Conservation (phyloP, 2,329 filamentous ascomycete species). For the Diaporthe destruens region DNA sequence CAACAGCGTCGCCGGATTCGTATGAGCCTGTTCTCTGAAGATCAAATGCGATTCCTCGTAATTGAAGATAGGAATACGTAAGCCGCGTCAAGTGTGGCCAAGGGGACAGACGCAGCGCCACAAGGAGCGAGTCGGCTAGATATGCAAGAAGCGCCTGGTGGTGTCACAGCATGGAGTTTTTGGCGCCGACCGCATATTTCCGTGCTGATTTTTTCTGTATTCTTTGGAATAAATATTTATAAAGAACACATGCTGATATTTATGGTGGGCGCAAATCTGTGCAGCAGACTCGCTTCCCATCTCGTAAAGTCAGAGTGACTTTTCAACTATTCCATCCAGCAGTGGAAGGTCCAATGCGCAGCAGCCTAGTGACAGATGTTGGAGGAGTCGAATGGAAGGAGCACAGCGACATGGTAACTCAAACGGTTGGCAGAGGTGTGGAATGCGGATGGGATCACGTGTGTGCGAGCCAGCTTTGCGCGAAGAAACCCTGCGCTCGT, state of each 20-base stretch:
- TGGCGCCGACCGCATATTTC: not conserved
- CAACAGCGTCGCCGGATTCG: not conserved
- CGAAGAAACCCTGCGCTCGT: not conserved
- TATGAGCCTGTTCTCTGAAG: not conserved
- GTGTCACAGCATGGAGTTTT: constrained; percentile 34
- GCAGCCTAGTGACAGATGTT: not conserved
- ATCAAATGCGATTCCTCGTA: not conserved
- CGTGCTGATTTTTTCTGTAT: not conserved
- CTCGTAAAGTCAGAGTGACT: not conserved
- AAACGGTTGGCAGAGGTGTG: not conserved
- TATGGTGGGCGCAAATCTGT: not conserved
- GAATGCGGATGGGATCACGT: not conserved
- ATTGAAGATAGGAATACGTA: not conserved
- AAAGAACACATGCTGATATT: too few species aligned
- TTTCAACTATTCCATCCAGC: too few species aligned
- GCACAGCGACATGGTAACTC: too few species aligned
- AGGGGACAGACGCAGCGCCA: not conserved
- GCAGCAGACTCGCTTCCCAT: not conserved
- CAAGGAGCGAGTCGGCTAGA: not conserved
- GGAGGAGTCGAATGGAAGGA: not conserved
- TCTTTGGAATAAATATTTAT: not conserved
- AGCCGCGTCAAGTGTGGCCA: not conserved
- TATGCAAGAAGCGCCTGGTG: not conserved
- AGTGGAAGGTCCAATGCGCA: not conserved
- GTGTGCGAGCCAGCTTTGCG: not conserved